Evolutionary conservation across 2,329 filamentous ascomycete genomes (phyloP).

Genomic region (Xylaria sp.): DNA sequence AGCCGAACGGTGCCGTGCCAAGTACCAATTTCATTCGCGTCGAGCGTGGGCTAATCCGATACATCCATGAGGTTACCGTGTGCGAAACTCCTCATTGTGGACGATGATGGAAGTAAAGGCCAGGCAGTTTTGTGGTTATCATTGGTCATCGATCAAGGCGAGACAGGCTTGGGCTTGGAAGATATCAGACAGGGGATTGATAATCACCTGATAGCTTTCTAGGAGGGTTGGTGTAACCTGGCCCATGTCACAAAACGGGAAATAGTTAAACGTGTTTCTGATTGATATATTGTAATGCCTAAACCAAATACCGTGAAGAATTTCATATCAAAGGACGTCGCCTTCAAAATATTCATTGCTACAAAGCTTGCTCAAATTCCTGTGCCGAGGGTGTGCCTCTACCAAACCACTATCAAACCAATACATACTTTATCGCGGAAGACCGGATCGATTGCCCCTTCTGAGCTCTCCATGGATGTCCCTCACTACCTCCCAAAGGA

Average conservation of each 20-base stretch:
- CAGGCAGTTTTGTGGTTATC: background rate
- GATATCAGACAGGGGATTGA: too few species aligned
- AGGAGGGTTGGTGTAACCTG: too few species aligned
- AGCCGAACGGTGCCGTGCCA: conserved; percentile 41
- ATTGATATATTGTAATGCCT: too few species aligned
- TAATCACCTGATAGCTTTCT: too few species aligned
- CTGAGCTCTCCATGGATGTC: conserved; percentile 25
- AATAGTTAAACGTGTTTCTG: too few species aligned
- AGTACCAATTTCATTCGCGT: conserved; percentile 48
- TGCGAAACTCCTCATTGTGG: conserved; percentile 42
- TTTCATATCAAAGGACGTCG: too few species aligned
- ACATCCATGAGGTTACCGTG: conserved; percentile 47
- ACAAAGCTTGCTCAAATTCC: conserved; percentile 29
- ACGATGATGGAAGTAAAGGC: conserved; percentile 25
- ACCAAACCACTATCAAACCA: conserved; percentile 10
- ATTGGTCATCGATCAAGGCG: too few species aligned
- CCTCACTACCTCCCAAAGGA: conserved; percentile 16
- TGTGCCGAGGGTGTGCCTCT: conserved; percentile 21
- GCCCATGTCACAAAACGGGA: too few species aligned
- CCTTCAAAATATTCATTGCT: conserved; percentile 28
- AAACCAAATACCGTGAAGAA: conserved; percentile 22
- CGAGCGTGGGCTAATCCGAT: conserved; percentile 46
- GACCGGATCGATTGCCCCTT: conserved; percentile 23
- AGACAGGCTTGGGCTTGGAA: too few species aligned
- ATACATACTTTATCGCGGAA: conserved; percentile 23